These are phyloP conservation scores for Hypoxylon sp. DNA, from an alignment of 2,329 filamentous ascomycete genomes.

Conservation along the genomic window DNA sequence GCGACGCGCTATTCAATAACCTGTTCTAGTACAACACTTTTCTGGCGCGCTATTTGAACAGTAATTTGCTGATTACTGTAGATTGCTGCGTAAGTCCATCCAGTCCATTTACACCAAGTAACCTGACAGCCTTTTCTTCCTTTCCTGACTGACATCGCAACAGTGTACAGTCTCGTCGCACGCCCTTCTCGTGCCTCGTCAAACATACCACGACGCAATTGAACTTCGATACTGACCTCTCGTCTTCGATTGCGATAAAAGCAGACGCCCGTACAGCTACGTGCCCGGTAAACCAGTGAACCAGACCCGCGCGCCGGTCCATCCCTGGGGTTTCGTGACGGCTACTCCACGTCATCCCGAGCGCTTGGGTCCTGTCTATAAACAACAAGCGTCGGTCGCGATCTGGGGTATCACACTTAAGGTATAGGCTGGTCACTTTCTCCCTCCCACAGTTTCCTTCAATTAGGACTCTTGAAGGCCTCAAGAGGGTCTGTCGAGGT, in stretches of 20 bases:
- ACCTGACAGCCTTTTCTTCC: neutral
- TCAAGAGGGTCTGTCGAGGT: too few relatives aligned
- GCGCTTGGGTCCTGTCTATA: conserved; percentile 1
- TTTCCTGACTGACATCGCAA: neutral
- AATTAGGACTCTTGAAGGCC: neutral
- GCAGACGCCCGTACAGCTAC: neutral
- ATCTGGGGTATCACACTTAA: neutral
- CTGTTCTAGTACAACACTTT: neutral
- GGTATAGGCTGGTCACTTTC: neutral
- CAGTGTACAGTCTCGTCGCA: neutral
- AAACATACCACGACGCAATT: neutral
- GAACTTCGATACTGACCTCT: neutral
- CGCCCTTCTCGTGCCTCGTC: neutral
- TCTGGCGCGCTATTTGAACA: neutral
- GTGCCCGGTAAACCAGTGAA: neutral
- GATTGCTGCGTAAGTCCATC: neutral
- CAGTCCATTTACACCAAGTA: neutral
- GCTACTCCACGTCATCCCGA: neutral
- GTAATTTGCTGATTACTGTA: neutral
- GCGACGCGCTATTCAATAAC: neutral
- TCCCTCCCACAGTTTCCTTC: neutral
- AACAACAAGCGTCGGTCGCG: neutral
- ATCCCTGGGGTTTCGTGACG: neutral
- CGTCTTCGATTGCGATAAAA: neutral
- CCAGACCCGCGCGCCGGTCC: neutral